Percentiles rank a stretch among this genome's conserved stretches.
Conservation (phyloP, 805 yeast genomes). For the Cyberlindnera suaveolens region DNA sequence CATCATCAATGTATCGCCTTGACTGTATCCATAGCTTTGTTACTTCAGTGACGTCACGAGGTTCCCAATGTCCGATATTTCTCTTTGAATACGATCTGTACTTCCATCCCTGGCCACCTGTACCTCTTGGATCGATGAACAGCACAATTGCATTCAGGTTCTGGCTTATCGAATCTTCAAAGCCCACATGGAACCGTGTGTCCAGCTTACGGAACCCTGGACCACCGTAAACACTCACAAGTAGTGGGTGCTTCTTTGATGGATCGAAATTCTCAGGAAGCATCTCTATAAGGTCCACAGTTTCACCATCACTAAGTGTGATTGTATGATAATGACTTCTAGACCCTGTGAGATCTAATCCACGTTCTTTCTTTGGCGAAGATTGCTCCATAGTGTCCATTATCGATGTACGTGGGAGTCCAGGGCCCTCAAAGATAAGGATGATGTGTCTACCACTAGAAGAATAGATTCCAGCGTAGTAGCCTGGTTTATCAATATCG, state of each 20-base stretch:
- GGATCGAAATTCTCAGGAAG: constrained; percentile 52
- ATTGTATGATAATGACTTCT: constrained; percentile 18
- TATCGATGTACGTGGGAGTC: constrained; percentile 12
- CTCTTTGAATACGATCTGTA: constrained; percentile 49
- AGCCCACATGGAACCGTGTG: constrained; percentile 41
- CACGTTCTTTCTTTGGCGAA: constrained; percentile 2
- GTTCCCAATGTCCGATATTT: constrained; percentile 70
- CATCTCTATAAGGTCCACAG: constrained; percentile 52
- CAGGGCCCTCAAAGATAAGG: constrained; percentile 26
- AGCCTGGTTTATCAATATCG: constrained; percentile 32
- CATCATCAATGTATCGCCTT: constrained; percentile 39
- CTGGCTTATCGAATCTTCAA: constrained; percentile 55
- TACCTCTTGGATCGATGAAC: constrained; percentile 75
- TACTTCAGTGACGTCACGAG: constrained; percentile 54
- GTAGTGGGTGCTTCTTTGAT: constrained; percentile 47
- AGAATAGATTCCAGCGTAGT: constrained; percentile 48
- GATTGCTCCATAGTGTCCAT: constrained; percentile 6
- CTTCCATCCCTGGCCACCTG: constrained; percentile 74
- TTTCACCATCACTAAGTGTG: constrained; percentile 17
- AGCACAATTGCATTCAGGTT: constrained; percentile 54
- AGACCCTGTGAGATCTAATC: constrained; percentile 15
- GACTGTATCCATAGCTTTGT: constrained; percentile 43
- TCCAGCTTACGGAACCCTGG: constrained; percentile 67
- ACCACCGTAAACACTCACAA: constrained; percentile 72
- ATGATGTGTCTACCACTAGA: constrained; percentile 48